Evolutionary conservation across 345 rosid species (phyloP), one percentile per base, ranked within the genome.

Genomic region (Stellera chamaejasme): DNA sequence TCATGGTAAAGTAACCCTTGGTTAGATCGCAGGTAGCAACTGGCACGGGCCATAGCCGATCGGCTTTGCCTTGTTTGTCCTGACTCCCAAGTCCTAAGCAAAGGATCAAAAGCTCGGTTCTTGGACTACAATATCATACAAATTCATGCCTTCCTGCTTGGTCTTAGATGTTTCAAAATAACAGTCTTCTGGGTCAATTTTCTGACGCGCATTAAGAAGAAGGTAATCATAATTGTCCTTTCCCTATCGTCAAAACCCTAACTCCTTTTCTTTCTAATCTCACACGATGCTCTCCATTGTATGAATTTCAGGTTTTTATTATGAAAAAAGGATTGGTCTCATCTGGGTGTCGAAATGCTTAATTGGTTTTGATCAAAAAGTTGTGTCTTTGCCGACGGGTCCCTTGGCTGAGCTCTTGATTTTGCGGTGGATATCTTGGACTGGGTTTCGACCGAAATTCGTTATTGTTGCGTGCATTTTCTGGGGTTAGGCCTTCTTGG

Each of bases 371-470:
- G 39, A 4, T 32, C 39, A 32, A 32, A 5, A 32, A 32, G 9
- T 32, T 3, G 23, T 19, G 23, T 19, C 23, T 19, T 19, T 19
- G 23, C 9, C 39, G 5, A 32, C 39, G 1, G 39, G 39, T 19
- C 39, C 39, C 66, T 61, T 60, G 45, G 65, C 50, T 51, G 66
- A 27, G 32, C 55, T 56, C 39, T 68, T 70, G 66, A 39, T n/a
- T 63, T 10, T 43, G 32, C 19, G 14, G 59, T 55, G 52, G 26
- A 11, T 69, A 25, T 67, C 63, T 69, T 72, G 70, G 60, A 42
- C 60, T 64, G 75, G 68, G 73, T 57, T 60, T 58, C 45, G 51
- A 70, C 76, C 67, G 65, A 59, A 62, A 62, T 66, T 59, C 63
- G 32, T 46, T 59, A 23, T 69, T 50, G 50, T 54, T 66, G 23